Evolutionary conservation across 169 alveolate species (phyloP), one percentile per base, ranked within the genome.

Genomic region (Eimeria acervulina): DNA sequence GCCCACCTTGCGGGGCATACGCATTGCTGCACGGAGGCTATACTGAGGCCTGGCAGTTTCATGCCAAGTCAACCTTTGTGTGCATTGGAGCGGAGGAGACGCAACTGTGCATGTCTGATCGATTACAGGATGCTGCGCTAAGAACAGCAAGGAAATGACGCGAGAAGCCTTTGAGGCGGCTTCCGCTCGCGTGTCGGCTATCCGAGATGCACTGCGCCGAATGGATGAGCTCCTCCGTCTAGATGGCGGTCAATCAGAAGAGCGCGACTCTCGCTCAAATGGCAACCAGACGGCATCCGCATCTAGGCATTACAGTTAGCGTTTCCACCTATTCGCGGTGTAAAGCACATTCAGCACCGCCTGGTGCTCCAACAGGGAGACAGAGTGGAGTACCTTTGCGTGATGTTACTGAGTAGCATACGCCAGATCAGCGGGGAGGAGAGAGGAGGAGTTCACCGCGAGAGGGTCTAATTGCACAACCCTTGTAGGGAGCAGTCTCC

Each of bases 81-180:
- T 70, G 81, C 81, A n/a, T 70, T 33, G 31, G 44, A 28, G 76
- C 76, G 38, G 13, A 2, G 44, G 47, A 15, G 51, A 10, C 12
- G 7, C 33, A 47, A 2, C 28, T 70, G 81, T 70, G 51, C 47
- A 17, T 10, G 51, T 33, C 10, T 33, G 44, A 3, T 28, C 26
- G 28, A 33, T 15, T 33, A 33, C 81, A 70, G 81, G 81, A 31
- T 70, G 81, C 81, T 33, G 51, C 47, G 81, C 81, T 21, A 70
- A 70, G 61, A 55, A 85, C 81, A 85, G 36, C 81, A 85, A 85
- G 93, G 93, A 85, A 52, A 28, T 85, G 93, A 61, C 93, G 66
- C 93, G 93, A 40, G 93, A 55, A 40, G 93, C 93, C 7, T 85
- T 85, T 61, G 93, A 85, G 93, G 63, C 63, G 10, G 93, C 93